These are phyloP conservation scores for Amanita muscaria DNA, from an alignment of 768 basidiomycete genomes.

Conservation along the genomic window DNA sequence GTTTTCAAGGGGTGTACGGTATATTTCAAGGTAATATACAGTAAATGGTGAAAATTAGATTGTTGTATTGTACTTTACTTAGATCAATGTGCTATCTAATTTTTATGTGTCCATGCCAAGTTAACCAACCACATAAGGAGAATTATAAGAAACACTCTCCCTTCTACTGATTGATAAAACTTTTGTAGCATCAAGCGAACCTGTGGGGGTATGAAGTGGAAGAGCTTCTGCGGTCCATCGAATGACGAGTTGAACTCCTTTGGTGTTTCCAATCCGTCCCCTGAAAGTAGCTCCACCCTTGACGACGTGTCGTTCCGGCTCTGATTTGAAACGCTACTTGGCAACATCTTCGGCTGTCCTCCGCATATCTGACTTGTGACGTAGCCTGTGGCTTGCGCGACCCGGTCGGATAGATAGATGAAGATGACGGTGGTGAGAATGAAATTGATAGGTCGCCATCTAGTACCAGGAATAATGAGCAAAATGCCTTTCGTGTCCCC, in stretches of 20 bases:
- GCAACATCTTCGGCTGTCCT: conserved; percentile 14
- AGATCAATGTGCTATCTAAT: background rate
- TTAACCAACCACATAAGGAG: conserved; percentile 48
- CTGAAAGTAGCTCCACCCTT: conserved; percentile 1
- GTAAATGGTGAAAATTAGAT: too few species aligned
- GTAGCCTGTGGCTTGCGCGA: conserved; percentile 66
- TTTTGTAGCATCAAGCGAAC: background rate
- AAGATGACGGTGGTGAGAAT: conserved; percentile 70
- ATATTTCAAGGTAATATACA: too few species aligned
- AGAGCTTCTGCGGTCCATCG: background rate
- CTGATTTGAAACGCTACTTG: conserved; percentile 18
- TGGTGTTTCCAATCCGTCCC: background rate
- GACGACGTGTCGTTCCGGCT: conserved; percentile 7
- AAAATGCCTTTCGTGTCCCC: conserved; percentile 78
- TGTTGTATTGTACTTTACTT: background rate
- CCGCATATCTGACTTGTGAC: conserved; percentile 55
- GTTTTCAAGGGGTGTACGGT: too few species aligned
- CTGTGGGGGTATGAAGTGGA: background rate
- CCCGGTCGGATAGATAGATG: conserved; percentile 69
- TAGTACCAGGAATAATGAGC: conserved; percentile 65
- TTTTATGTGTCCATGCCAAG: conserved; percentile 32
- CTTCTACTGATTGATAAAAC: conserved; percentile 1
- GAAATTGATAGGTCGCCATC: conserved; percentile 72
- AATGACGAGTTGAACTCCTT: background rate
- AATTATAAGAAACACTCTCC: conserved; percentile 13